phyloP scores from a whole-genome alignment of 139 green algal species.

The Choricystis sp. region DNA sequence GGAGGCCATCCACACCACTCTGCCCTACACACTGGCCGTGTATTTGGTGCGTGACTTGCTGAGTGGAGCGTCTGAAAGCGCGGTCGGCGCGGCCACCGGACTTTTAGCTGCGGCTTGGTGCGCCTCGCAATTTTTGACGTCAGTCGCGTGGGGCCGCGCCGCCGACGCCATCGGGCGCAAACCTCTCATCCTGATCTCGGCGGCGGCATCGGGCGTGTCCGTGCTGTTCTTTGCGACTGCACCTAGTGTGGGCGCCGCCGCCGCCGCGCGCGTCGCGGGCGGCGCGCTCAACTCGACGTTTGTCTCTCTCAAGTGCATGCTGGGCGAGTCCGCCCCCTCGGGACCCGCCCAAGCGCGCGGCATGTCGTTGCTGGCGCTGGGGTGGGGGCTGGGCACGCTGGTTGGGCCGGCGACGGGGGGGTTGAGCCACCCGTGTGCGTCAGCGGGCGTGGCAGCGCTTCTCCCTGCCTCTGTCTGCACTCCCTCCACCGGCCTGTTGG shows the following conservation, averaged over 20 bases:
- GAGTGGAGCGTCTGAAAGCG: background rate
- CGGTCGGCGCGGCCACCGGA: slow-evolving; percentile 11
- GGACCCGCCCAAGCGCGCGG: slow-evolving; percentile 5
- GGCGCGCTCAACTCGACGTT: slow-evolving; percentile 54
- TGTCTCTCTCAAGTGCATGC: slow-evolving; percentile 27
- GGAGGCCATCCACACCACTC: slow-evolving; percentile 32
- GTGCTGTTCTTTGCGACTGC: slow-evolving; percentile 40
- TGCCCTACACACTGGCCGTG: slow-evolving; percentile 39
- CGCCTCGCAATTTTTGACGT: slow-evolving; percentile 29
- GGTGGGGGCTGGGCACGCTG: slow-evolving; percentile 12
- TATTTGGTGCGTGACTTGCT: slow-evolving; percentile 48
- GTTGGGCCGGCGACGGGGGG: slow-evolving; percentile 14
- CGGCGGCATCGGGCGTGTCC: slow-evolving; percentile 15
- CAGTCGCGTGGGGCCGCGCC: slow-evolving; percentile 23
- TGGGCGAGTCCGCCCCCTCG: slow-evolving; percentile 11
- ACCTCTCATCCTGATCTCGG: slow-evolving; percentile 44
- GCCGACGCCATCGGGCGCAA: slow-evolving; percentile 37
- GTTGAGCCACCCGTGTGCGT: slow-evolving; percentile 12
- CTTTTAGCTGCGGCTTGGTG: slow-evolving; percentile 33
- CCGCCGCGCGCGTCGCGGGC: slow-evolving; percentile 16
- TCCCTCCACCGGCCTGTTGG: slow-evolving; percentile 10
- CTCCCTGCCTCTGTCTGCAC: background rate
- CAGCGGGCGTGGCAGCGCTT: background rate
- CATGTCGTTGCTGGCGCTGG: slow-evolving; percentile 10
- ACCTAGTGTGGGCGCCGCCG: slow-evolving; percentile 18